Conservation (phyloP, 2,329 filamentous ascomycete genomes). For the Botryotinia calthae region DNA sequence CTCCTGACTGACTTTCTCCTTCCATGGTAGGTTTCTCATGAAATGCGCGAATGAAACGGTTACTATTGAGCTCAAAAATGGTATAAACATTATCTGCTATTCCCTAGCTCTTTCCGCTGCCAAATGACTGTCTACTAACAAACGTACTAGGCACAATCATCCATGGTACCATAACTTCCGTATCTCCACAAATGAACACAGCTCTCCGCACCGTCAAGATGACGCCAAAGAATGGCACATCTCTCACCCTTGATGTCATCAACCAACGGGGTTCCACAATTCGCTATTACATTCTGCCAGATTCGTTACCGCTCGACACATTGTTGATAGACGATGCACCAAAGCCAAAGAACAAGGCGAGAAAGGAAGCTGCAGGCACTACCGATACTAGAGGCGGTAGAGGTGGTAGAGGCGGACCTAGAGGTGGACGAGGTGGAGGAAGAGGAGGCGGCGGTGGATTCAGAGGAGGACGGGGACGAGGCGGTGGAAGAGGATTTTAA, state of each 20-base stretch:
- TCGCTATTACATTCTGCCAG: slow-evolving; percentile 93
- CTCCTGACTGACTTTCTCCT: slow-evolving; percentile 39
- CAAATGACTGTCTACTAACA: slow-evolving; percentile 2
- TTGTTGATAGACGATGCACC: slow-evolving; percentile 93
- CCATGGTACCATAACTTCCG: slow-evolving; percentile 93
- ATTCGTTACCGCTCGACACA: slow-evolving; percentile 91
- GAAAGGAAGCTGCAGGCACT: slow-evolving; percentile 73
- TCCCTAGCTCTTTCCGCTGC: background rate
- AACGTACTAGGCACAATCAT: slow-evolving; percentile 79
- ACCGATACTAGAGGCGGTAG: slow-evolving; percentile 38
- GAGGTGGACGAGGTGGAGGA: slow-evolving; percentile 51
- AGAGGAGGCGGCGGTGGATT: slow-evolving; percentile 46
- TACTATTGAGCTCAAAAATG: slow-evolving; percentile 97
- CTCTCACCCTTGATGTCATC: slow-evolving; percentile 88
- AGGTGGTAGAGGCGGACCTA: slow-evolving; percentile 44
- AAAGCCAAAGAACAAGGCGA: slow-evolving; percentile 99
- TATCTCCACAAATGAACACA: slow-evolving; percentile 98
- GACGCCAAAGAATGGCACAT: slow-evolving; percentile 84
- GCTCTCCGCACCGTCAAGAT: slow-evolving; percentile 94
- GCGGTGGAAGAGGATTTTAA: slow-evolving; percentile 42
- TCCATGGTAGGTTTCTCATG: slow-evolving; percentile 80
- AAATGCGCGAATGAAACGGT: slow-evolving; percentile 99
- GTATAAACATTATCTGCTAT: slow-evolving; percentile 47
- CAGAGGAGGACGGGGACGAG: slow-evolving; percentile 51
- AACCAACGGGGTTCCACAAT: slow-evolving; percentile 96